Percentiles rank a stretch among this genome's conserved stretches.
These are phyloP conservation scores for Eucalyptus melliodora DNA, from an alignment of 345 rosid species.

Conservation along the genomic window DNA sequence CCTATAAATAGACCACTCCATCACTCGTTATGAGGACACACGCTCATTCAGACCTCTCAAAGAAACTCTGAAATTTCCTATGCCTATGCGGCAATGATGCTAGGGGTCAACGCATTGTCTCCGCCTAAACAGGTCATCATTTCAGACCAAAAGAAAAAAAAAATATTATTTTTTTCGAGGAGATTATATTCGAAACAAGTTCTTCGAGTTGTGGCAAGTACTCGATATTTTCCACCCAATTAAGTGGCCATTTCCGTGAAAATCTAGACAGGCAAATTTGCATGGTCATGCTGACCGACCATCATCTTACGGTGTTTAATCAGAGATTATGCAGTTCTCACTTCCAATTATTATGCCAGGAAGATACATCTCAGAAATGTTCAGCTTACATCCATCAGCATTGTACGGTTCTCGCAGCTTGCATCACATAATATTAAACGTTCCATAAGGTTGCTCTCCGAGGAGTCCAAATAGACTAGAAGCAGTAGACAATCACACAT, in stretches of 20 bases:
- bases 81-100: neutral
- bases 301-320: neutral
- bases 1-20: neutral
- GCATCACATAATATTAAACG: neutral
- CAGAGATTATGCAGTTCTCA: neutral
- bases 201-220: neutral
- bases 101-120: neutral
- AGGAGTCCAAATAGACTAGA: neutral
- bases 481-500: neutral
- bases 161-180: neutral
- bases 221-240: neutral
- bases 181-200: neutral
- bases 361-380: neutral
- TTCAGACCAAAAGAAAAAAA: neutral
- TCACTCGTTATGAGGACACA: neutral
- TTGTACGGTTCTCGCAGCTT: neutral
- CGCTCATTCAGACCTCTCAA: too few relatives aligned
- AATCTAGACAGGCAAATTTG: neutral
- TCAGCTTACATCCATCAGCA: neutral
- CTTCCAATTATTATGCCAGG: neutral
- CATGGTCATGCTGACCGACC: neutral
- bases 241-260: neutral
- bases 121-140: neutral
- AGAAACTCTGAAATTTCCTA: neutral
- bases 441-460: neutral